These are phyloP conservation scores for Zoysia pacifica DNA, from an alignment of 176 grass and related monocot species.

Conservation along the genomic window DNA sequence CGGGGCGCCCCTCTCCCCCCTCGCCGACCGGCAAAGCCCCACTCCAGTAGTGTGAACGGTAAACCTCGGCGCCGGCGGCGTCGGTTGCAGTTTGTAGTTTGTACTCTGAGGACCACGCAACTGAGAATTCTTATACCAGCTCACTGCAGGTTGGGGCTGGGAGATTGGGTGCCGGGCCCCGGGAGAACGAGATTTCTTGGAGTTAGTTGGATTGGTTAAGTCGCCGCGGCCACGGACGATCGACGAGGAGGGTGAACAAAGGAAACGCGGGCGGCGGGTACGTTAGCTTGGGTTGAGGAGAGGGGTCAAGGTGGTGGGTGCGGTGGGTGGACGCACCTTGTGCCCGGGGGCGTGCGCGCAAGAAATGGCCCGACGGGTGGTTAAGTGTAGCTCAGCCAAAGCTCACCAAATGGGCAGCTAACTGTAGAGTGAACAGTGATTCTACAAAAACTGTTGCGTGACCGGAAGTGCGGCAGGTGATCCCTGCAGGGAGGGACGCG, in stretches of 20 bases:
- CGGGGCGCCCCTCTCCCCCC: not conserved
- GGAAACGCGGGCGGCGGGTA: not conserved
- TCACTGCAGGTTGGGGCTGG: not conserved
- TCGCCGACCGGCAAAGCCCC: not conserved
- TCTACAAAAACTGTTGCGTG: too few species aligned
- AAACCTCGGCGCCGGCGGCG: slow-evolving; percentile 2
- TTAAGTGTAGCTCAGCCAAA: slow-evolving; percentile 52
- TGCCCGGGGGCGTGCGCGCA: not conserved
- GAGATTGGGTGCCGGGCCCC: too few species aligned
- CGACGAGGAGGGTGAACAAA: not conserved
- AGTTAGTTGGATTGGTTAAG: slow-evolving; percentile 46
- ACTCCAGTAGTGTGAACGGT: not conserved
- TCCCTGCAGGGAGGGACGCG: too few species aligned
- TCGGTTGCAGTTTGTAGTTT: slow-evolving; percentile 2
- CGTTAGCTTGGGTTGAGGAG: slow-evolving; percentile 67
- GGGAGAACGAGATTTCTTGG: slow-evolving; percentile 16
- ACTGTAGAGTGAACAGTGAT: slow-evolving; percentile 9
- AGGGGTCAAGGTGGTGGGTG: slow-evolving; percentile 55
- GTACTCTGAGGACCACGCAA: not conserved
- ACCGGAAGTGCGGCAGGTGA: too few species aligned
- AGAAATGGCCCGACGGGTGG: slow-evolving; percentile 38
- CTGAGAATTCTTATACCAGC: slow-evolving; percentile 53
- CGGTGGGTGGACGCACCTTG: slow-evolving; percentile 44
- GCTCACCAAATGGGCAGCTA: slow-evolving; percentile 62
- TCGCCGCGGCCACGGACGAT: not conserved